phyloP scores from a whole-genome alignment of 441 rosid genomes.

The Jatropha multifida region DNA sequence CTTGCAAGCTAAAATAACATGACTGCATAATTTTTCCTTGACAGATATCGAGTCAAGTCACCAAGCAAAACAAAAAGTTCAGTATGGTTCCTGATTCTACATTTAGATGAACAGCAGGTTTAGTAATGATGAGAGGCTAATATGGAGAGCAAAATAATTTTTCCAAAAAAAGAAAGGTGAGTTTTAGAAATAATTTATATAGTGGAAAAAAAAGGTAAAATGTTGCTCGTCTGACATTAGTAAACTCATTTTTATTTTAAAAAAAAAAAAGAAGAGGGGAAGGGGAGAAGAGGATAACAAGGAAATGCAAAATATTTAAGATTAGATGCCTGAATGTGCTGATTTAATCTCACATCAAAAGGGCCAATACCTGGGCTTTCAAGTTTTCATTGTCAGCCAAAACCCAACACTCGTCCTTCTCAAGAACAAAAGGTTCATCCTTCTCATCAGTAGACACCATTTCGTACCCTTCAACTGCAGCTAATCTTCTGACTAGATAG shows the following conservation, averaged over 20 bases:
- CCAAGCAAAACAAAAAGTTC: background rate
- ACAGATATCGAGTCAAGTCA: background rate
- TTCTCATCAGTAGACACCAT: conserved; percentile 74
- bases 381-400: conserved; percentile 66
- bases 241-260: background rate
- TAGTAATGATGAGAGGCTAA: background rate
- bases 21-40: background rate
- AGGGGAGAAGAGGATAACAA: background rate
- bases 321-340: background rate
- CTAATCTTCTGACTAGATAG: conserved; percentile 77
- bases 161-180: background rate
- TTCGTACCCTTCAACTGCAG: conserved; percentile 84
- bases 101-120: conserved; percentile 2
- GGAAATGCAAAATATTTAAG: conserved; percentile 5
- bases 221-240: background rate
- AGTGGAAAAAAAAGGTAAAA: conserved; percentile 3
- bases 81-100: background rate
- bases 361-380: conserved; percentile 65
- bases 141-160: background rate
- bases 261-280: background rate
- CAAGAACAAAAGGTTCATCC: conserved; percentile 84
- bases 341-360: conserved; percentile 6
- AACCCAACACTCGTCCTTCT: conserved; percentile 85
- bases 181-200: background rate
- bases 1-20: background rate